phyloP scores from a whole-genome alignment of 169 alveolate species.

The Plasmodium relictum region DNA sequence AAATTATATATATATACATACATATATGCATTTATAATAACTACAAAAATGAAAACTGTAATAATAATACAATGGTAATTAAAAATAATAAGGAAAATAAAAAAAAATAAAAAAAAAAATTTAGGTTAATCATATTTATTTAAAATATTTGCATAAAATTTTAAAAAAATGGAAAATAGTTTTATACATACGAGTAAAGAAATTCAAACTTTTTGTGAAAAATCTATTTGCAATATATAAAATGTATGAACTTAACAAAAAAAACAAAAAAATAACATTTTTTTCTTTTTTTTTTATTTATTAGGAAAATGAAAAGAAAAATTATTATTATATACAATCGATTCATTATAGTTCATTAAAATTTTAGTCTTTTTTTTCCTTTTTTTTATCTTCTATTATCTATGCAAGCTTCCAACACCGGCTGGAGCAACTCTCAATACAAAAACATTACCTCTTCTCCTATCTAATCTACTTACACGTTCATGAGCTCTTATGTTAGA shows the following conservation, averaged over 20 bases:
- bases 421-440: slow-evolving; percentile 91
- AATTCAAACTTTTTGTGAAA: too few relatives aligned
- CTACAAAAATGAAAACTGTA: not conserved
- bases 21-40: slow-evolving; percentile 5
- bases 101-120: not conserved
- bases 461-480: slow-evolving; percentile 89
- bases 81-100: not conserved
- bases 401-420: slow-evolving; percentile 73
- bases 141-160: too few relatives aligned
- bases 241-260: not conserved
- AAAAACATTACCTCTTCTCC: slow-evolving; percentile 91
- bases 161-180: too few relatives aligned
- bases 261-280: not conserved
- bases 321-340: too few relatives aligned
- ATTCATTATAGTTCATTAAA: too few relatives aligned
- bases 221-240: not conserved
- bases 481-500: slow-evolving; percentile 89
- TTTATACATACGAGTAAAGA: too few relatives aligned
- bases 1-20: not conserved
- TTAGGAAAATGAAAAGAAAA: too few relatives aligned
- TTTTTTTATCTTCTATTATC: slow-evolving; percentile 2
- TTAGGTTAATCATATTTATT: not conserved
- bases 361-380: not conserved
- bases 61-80: not conserved
- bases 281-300: too few relatives aligned